These are phyloP conservation scores for Dipodascopsis uninucleata DNA, from an alignment of 805 yeast genomes.

Conservation along the genomic window DNA sequence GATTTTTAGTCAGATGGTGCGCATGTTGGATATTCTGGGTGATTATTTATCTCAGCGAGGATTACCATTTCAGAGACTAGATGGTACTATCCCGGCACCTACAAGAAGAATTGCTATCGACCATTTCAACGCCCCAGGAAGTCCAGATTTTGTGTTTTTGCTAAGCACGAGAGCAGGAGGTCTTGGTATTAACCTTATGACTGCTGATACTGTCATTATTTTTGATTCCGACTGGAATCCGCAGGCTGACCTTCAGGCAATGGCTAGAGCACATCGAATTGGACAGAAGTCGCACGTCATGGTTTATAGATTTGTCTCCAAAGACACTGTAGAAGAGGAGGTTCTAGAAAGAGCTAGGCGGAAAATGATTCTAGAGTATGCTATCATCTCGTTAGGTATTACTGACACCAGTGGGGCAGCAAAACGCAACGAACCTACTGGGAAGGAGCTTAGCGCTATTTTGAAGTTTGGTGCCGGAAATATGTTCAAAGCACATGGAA, in stretches of 20 bases:
- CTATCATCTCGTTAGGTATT: constrained; percentile 92
- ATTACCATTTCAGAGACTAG: constrained; percentile 82
- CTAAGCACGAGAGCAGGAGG: constrained; percentile 98
- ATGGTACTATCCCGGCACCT: constrained; percentile 93
- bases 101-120: constrained; percentile 93
- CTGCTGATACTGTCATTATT: constrained; percentile 97
- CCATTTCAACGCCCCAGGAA: constrained; percentile 90
- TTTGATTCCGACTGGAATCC: constrained; percentile 99
- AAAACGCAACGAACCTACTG: constrained; percentile 67
- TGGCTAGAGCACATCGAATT: constrained; percentile 99
- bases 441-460: constrained; percentile 85
- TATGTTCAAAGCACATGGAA: constrained; percentile 93
- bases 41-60: constrained; percentile 89
- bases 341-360: constrained; percentile 94
- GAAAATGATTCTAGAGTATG: constrained; percentile 97
- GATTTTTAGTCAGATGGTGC: constrained; percentile 95
- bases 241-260: constrained; percentile 97
- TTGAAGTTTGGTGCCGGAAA: constrained; percentile 97
- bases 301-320: constrained; percentile 95
- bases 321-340: constrained; percentile 97
- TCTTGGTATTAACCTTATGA: constrained; percentile 95
- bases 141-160: constrained; percentile 85
- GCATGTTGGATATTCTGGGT: constrained; percentile 91
- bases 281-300: constrained; percentile 99
- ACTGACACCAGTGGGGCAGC: constrained; percentile 62